phyloP scores from a whole-genome alignment of 306 rosid genomes.

The Cucurbita pepo region DNA sequence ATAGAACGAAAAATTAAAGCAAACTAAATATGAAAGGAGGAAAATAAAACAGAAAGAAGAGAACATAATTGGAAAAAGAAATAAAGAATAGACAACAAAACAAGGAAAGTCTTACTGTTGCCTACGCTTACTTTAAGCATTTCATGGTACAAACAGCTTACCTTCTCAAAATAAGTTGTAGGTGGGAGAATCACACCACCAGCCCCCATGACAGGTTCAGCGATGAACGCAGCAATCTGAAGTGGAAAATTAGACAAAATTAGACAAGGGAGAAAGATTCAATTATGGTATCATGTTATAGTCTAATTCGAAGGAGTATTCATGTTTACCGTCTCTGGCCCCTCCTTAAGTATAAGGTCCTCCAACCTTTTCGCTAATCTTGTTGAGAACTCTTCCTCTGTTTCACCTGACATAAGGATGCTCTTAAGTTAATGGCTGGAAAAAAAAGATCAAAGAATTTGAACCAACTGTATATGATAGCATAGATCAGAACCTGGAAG shows the following conservation, averaged over 20 bases:
- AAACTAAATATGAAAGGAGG: background rate
- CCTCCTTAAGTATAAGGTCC: constrained; percentile 47
- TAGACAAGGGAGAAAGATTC: background rate
- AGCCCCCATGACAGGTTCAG: constrained; percentile 54
- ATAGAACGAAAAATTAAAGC: background rate
- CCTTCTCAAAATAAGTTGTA: constrained; percentile 81
- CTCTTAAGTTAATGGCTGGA: constrained; percentile 6
- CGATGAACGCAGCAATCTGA: constrained; percentile 42
- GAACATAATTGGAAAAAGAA: background rate
- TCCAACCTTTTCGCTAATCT: constrained; percentile 40
- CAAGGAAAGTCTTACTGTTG: background rate
- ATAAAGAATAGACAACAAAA: background rate
- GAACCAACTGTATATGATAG: background rate
- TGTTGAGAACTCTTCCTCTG: constrained; percentile 81
- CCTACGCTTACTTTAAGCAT: background rate
- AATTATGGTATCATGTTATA: background rate
- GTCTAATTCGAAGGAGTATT: background rate
- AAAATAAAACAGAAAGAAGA: background rate
- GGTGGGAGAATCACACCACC: constrained; percentile 92
- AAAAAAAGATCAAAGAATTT: background rate
- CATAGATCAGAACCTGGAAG: constrained; percentile 57
- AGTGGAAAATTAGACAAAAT: background rate
- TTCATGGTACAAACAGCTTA: background rate
- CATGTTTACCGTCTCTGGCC: constrained; percentile 66
- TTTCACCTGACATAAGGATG: constrained; percentile 50